Conservation (phyloP, 306 rosid species). For the Cucurbita argyrosperma region DNA sequence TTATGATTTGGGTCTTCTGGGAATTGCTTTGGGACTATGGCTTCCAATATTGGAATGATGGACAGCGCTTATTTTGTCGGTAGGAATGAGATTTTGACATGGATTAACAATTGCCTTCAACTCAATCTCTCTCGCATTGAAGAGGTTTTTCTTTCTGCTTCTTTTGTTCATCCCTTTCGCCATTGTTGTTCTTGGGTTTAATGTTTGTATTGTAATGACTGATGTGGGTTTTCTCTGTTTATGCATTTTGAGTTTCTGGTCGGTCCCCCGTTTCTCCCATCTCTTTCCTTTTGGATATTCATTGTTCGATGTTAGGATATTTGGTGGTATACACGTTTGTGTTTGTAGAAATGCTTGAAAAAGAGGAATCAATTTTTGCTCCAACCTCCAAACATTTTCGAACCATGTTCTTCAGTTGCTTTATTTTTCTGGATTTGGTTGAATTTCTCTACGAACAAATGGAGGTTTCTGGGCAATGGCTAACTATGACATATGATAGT, state of each 20-base stretch:
- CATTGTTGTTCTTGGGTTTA: neutral
- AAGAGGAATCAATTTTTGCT: neutral
- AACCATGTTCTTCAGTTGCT: neutral
- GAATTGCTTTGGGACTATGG: conserved; percentile 32
- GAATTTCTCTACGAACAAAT: neutral
- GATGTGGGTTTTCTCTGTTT: neutral
- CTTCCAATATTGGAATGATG: conserved; percentile 84
- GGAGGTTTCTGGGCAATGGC: neutral
- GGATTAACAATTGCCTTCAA: conserved; percentile 86
- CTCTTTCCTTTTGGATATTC: neutral
- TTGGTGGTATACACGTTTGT: neutral
- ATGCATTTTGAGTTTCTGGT: neutral
- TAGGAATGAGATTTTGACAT: conserved; percentile 76
- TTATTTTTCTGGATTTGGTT: neutral
- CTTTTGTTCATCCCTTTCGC: neutral
- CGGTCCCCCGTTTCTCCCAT: neutral
- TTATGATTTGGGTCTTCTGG: conserved; percentile 9
- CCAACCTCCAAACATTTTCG: neutral
- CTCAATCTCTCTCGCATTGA: conserved; percentile 82
- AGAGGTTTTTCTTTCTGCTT: conserved; percentile 32
- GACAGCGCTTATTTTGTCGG: conserved; percentile 93
- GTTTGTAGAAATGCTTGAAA: neutral
- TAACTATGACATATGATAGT: neutral
- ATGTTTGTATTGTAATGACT: neutral
- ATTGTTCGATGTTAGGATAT: neutral